Evolutionary conservation across 2,329 filamentous ascomycete genomes (phyloP), one percentile per base, ranked within the genome.

Genomic region (Trichoderma polysporum): DNA sequence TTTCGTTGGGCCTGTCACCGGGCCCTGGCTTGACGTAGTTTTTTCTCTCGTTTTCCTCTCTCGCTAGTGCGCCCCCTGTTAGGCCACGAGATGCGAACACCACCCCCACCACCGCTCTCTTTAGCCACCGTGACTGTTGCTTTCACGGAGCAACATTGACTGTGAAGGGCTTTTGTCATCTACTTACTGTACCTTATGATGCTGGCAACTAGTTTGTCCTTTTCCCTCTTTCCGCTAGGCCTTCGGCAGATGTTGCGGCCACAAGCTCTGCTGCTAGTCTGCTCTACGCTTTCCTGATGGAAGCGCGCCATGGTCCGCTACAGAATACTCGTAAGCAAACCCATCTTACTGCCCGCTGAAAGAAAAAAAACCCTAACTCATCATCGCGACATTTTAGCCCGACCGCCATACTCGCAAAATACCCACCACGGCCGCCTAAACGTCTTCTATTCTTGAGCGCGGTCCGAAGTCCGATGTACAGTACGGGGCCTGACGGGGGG

Each of bases 301-400:
- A 3, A 45, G 2, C 19, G 25, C 31, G n/a, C n/a, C 50, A 54
- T 13, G 50, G 19, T 35, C 27, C 29, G 50, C 17, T 9, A 54
- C n/a, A 33, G 19, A 37, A 19, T 56, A n/a, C n/a, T n/a, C n/a
- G n/a, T n/a, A 56, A 56, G 53, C 53, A 39, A 12, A 17, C 33
- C 15, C 22, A 19, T 58, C 56, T 29, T 25, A 25, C 17, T 10
- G 25, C 50, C 27, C 37, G 17, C 19, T 37, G 10, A 17, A 22
- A 8, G 35, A 8, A 45, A 3, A 45, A 25, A 33, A 63, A 63
- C 49, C 49, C 60, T 54, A 33, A 63, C 60, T 50, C 60, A 64
- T 50, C 37, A 64, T 64, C 60, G 60, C 60, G 60, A 64, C 60
- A 64, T 64, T 64, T 63, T 33, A 37, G 22, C 50, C 57, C 50